phyloP scores from a whole-genome alignment of 1,284 basidiomycete species.

The Naganishia cerealis region DNA sequence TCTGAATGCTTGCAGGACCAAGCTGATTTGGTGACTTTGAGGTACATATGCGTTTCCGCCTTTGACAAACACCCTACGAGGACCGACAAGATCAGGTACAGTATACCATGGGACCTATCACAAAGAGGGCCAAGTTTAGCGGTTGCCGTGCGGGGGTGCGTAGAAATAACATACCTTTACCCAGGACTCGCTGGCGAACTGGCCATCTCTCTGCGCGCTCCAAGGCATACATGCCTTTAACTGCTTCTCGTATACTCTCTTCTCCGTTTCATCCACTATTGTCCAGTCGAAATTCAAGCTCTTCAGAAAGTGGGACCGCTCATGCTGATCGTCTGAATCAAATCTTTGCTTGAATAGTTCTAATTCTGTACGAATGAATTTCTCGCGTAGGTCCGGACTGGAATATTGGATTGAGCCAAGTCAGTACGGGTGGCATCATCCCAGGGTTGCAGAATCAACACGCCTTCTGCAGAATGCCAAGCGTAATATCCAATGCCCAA shows the following conservation, averaged over 20 bases:
- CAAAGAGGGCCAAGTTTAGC: slow-evolving; percentile 1
- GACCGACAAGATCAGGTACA: slow-evolving; percentile 87
- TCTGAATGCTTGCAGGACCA: slow-evolving; percentile 86
- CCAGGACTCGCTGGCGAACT: slow-evolving; percentile 25
- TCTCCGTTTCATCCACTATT: slow-evolving; percentile 65
- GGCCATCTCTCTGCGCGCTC: slow-evolving; percentile 32
- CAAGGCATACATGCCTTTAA: slow-evolving; percentile 45
- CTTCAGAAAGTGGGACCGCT: slow-evolving; percentile 70
- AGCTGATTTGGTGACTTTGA: slow-evolving; percentile 73
- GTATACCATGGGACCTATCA: slow-evolving; percentile 72
- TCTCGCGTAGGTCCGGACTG: slow-evolving; percentile 84
- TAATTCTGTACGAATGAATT: slow-evolving; percentile 87
- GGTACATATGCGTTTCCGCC: slow-evolving; percentile 90
- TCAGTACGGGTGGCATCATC: not conserved
- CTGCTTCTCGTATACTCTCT: slow-evolving; percentile 43
- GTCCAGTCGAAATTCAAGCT: slow-evolving; percentile 79
- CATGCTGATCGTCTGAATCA: slow-evolving; percentile 65
- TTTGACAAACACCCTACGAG: slow-evolving; percentile 75
- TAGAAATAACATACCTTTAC: slow-evolving; percentile 16
- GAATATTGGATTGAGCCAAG: not conserved
- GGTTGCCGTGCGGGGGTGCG: no score
- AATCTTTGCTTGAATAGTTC: slow-evolving; percentile 82
- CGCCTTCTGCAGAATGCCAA: slow-evolving; percentile 95
- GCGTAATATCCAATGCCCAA: slow-evolving; percentile 91
- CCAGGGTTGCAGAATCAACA: slow-evolving; percentile 49